A percentile compares a stretch with the other conserved stretches of the same genome.
Conservation (phyloP, 2,329 filamentous ascomycete species). For the Ophiostoma ulmi region DNA sequence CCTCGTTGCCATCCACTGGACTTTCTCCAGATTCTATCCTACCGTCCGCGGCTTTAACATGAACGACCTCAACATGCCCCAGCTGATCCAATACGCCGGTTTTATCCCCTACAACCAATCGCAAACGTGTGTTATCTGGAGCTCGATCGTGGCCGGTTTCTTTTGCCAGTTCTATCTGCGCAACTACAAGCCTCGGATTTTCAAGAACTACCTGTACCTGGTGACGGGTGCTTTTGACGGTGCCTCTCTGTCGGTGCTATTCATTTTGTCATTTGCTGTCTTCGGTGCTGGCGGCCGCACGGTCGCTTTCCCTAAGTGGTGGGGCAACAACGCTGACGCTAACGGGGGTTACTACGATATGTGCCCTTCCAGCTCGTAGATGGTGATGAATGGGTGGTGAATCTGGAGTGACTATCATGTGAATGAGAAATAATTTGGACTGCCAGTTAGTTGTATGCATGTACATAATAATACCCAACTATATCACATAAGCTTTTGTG, state of each 20-base stretch:
- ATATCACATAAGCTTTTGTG: not conserved
- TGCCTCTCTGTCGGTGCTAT: conserved; percentile 44
- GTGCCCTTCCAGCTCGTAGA: conserved; percentile 36
- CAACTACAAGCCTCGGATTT: conserved; percentile 48
- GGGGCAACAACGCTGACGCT: conserved; percentile 46
- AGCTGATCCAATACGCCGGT: conserved; percentile 51
- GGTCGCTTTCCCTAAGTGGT: conserved; percentile 48
- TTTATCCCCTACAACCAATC: conserved; percentile 51
- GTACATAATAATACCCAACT: not conserved
- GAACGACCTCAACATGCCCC: conserved; percentile 47
- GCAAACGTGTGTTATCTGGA: conserved; percentile 52
- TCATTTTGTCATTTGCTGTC: conserved; percentile 52
- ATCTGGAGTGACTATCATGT: not conserved
- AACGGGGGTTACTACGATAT: conserved; percentile 42
- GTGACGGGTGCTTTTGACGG: conserved; percentile 51
- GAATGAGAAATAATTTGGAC: not conserved
- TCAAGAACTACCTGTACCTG: conserved; percentile 51
- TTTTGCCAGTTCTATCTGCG: conserved; percentile 49
- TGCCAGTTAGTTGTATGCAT: not conserved
- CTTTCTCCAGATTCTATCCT: conserved; percentile 44
- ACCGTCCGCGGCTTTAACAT: conserved; percentile 41
- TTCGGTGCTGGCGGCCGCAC: conserved; percentile 44
- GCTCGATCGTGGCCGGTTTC: conserved; percentile 41
- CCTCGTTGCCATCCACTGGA: conserved; percentile 42
- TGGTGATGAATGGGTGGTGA: not conserved